Base-by-base conservation (phyloP, 441 rosid genomes). In the Bocquillonia castaneifolia region DNA sequence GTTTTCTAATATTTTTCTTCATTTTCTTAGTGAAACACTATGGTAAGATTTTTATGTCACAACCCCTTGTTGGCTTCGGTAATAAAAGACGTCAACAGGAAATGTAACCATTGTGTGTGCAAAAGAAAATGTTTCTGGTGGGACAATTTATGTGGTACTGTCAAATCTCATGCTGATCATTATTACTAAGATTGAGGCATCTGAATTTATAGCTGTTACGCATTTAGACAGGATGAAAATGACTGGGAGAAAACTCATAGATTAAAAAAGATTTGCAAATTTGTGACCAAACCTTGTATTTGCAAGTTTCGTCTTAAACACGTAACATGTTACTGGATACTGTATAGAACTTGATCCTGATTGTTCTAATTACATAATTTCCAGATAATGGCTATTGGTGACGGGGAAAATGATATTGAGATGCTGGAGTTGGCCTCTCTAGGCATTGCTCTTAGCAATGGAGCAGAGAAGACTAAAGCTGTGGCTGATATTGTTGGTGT, bases 341-440 rank as follows among this genome's bases (percentile, higher is more conserved):
- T 29, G 6, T 59, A 39, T 20, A 13, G 44, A 48, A 14, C 36
- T 72, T 51, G 44, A 0, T 55, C 29, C 42, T 59, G 39, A 51
- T 60, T 64, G 63, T 64, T 56, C 20, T 52, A 31, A 13, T 45
- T 36, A 12, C 37, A 26, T 45, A 2, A 53, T 45, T 54, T 62
- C 51, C 85, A 92, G 97, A 78, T 91, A 69, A 87, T 94, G 96
- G 97, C 97, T 15, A 87, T 94, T 50, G 97, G 97, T 5, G 99
- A 88, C 63, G 99, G 97, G 28, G 99, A 94, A 80, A 91, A 91
- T 36, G 97, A 94, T 60, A 69, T 81, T 2, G 96, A 90, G 83
- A 92, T 92, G 97, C 96, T 91, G 39, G 84, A 91, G 80, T 59
- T 94, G 70, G 99, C 97, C 29, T 81, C 94, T 23, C 79, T 83